Percentiles rank a stretch among this genome's conserved stretches.
Conservation (phyloP, 768 basidiomycete species). For the Hygrophorus russula region DNA sequence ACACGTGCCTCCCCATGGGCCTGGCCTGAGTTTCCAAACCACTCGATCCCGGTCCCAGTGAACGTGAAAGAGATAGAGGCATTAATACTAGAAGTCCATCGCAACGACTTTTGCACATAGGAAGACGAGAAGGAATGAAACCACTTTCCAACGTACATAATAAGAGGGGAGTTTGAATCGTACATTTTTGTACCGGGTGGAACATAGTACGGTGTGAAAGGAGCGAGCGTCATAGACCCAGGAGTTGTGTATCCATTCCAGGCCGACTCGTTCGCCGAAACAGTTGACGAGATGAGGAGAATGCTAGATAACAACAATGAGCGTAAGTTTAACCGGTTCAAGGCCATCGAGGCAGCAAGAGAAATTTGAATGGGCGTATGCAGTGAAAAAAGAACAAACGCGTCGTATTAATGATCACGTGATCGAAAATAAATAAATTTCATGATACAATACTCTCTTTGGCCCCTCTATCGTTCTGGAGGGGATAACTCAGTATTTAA, state of each 20-base stretch:
- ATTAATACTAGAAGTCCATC: constrained; percentile 34
- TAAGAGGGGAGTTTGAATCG: constrained; percentile 56
- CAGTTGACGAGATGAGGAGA: constrained; percentile 7
- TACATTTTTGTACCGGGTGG: constrained; percentile 63
- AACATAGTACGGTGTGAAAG: constrained; percentile 64
- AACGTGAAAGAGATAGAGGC: constrained; percentile 50
- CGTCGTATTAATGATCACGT: not conserved
- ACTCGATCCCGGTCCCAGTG: constrained; percentile 67
- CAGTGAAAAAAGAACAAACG: not conserved
- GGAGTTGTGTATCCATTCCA: constrained; percentile 60
- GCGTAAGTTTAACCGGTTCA: not conserved
- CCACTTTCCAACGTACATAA: constrained; percentile 57
- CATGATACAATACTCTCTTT: not conserved
- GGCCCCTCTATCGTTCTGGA: constrained; percentile 1
- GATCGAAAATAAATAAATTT: not conserved
- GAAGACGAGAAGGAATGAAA: constrained; percentile 35
- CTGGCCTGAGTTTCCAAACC: constrained; percentile 54
- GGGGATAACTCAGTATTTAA: constrained; percentile 5
- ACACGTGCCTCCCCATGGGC: constrained; percentile 46
- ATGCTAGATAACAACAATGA: constrained; percentile 8
- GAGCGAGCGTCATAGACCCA: constrained; percentile 30
- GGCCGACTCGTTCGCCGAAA: constrained; percentile 29
- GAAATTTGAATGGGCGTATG: not conserved
- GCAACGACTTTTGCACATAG: constrained; percentile 40
- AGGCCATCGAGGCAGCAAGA: constrained; percentile 7